phyloP scores from a whole-genome alignment of 163 green algal species.

The Scenedesmus sp. region DNA sequence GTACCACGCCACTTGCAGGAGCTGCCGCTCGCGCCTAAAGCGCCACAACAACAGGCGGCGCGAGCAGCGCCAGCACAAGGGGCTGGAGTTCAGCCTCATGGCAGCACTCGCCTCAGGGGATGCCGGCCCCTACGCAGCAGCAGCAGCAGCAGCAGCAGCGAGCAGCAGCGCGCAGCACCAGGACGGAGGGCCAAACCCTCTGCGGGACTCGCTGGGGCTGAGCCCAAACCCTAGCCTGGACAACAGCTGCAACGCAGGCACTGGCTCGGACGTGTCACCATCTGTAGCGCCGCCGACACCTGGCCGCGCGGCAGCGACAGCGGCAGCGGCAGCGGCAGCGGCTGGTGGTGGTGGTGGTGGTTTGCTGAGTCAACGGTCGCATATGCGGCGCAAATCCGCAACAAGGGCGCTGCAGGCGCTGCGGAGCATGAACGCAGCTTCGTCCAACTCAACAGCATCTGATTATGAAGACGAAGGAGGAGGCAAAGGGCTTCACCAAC shows the following conservation, averaged over 20 bases:
- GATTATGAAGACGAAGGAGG: constrained; percentile 21
- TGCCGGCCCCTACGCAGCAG: neutral
- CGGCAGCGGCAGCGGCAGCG: neutral
- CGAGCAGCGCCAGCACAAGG: constrained; percentile 44
- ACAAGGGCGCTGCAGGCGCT: constrained; percentile 26
- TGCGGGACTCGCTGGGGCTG: neutral
- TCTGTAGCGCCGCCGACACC: neutral
- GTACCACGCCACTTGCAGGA: no score
- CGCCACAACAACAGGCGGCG: constrained; percentile 51
- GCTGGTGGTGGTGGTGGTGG: neutral
- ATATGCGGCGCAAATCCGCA: constrained; percentile 13
- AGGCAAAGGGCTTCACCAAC: neutral
- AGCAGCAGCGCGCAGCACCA: neutral
- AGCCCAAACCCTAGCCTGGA: neutral
- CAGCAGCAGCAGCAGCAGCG: constrained; percentile 25
- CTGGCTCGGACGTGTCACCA: neutral
- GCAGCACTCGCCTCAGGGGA: no score
- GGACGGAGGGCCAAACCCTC: no score
- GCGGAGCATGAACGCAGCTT: constrained; percentile 4
- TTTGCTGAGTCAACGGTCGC: neutral
- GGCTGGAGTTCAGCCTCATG: constrained; percentile 1
- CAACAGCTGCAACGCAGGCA: constrained; percentile 19
- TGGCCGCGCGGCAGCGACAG: neutral
- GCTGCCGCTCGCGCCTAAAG: constrained; percentile 42
- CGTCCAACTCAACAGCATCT: constrained; percentile 6